Conservation (phyloP, 306 rosid species). For the Cucurbita maxima region DNA sequence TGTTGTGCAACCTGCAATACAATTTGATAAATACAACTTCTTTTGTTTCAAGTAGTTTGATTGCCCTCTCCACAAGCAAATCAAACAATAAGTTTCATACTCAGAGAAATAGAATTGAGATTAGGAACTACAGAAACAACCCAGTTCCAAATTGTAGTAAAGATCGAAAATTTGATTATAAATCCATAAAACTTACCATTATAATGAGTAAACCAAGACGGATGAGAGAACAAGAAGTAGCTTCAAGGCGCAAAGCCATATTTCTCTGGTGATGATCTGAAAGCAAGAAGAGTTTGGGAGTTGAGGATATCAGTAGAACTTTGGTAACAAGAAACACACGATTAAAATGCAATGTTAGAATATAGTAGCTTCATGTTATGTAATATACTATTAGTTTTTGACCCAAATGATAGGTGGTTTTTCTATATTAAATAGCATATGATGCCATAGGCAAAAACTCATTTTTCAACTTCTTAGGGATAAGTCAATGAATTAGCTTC, state of each 20-base stretch:
- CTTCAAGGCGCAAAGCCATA: constrained; percentile 2
- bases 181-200: background rate
- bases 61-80: background rate
- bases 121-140: background rate
- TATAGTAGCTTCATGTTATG: background rate
- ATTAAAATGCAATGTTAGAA: constrained; percentile 3
- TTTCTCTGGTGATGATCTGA: constrained; percentile 3
- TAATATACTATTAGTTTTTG: background rate
- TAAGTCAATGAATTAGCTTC: background rate
- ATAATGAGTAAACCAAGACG: background rate
- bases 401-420: background rate
- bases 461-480: background rate
- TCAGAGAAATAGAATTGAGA: background rate
- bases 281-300: constrained; percentile 1
- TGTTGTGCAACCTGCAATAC: constrained; percentile 4
- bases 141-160: background rate
- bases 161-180: background rate
- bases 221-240: background rate
- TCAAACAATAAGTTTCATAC: background rate
- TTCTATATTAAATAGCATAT: background rate
- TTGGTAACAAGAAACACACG: background rate
- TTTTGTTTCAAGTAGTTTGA: background rate
- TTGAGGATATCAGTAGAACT: background rate
- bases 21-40: background rate
- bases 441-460: background rate